phyloP scores from a whole-genome alignment of 371 early-diverging fungal genomes.

The Nosema granulosis region DNA sequence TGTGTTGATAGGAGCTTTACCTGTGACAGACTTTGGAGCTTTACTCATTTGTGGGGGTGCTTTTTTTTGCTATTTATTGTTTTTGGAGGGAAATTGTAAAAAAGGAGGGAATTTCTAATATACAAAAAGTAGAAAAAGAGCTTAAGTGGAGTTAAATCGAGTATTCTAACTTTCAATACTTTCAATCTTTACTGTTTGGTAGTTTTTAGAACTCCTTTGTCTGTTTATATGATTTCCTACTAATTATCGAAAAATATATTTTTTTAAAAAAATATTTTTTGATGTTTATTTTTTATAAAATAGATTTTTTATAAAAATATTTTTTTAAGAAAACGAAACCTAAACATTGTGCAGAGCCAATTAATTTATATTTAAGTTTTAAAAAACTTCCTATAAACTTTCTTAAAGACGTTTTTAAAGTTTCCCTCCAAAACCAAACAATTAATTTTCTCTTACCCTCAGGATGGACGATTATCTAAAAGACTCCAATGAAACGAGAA shows the following conservation, averaged over 20 bases:
- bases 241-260: constrained; percentile 8
- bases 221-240: neutral
- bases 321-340: too few species aligned
- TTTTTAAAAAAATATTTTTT: constrained; percentile 18
- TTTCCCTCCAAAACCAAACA: neutral
- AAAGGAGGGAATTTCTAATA: constrained; percentile 53
- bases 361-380: too few species aligned
- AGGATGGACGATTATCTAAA: neutral
- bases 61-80: constrained; percentile 36
- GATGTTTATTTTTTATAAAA: constrained; percentile 9
- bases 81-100: constrained; percentile 44
- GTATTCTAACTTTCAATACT: too few species aligned
- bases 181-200: too few species aligned
- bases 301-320: too few species aligned
- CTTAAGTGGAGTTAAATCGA: too few species aligned
- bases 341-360: too few species aligned
- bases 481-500: neutral
- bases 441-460: neutral
- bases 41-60: constrained; percentile 30
- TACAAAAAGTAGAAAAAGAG: too few species aligned
- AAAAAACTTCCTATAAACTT: too few species aligned
- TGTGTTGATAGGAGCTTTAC: constrained; percentile 57
- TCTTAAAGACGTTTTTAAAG: too few species aligned
- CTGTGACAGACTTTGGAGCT: constrained; percentile 40
- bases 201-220: too few species aligned